These are phyloP conservation scores for Mycena latifolia DNA, from an alignment of 768 basidiomycete genomes.

Conservation along the genomic window DNA sequence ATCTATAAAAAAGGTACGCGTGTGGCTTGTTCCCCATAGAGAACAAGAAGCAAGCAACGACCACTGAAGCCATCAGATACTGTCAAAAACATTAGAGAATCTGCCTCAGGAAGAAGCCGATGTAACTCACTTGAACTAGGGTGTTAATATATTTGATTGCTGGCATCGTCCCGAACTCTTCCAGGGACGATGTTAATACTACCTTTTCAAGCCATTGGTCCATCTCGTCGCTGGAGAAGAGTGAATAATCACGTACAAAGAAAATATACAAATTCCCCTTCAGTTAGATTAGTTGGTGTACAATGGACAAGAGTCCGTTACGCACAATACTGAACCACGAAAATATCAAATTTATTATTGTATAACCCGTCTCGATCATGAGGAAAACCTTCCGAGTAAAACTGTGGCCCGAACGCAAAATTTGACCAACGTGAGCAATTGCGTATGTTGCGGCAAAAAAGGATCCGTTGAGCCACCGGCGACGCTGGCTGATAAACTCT, in stretches of 20 bases:
- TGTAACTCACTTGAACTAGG: constrained; percentile 70
- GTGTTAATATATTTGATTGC: constrained; percentile 82
- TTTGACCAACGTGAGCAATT: constrained; percentile 87
- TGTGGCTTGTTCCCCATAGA: constrained; percentile 96
- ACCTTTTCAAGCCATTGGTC: constrained; percentile 59
- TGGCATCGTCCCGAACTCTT: constrained; percentile 77
- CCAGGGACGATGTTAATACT: constrained; percentile 89
- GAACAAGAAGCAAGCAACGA: constrained; percentile 92
- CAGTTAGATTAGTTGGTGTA: constrained; percentile 2
- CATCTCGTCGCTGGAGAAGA: not conserved
- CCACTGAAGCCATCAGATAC: constrained; percentile 87
- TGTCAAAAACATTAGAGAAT: constrained; percentile 44
- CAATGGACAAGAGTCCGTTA: constrained; percentile 45
- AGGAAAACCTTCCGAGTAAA: constrained; percentile 77
- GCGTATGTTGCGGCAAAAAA: constrained; percentile 97
- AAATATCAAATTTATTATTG: constrained; percentile 88
- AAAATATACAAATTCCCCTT: constrained; percentile 97
- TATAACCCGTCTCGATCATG: constrained; percentile 88
- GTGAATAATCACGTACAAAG: constrained; percentile 70
- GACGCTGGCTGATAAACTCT: constrained; percentile 93
- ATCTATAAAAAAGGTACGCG: constrained; percentile 60
- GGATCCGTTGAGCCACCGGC: constrained; percentile 92
- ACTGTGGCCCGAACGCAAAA: constrained; percentile 86
- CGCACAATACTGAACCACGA: constrained; percentile 89
- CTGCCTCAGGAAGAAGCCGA: constrained; percentile 1